A percentile compares a stretch with the other conserved stretches of the same genome.
These are phyloP conservation scores for Phytophthora uliginosa DNA, from an alignment of 352 stramenopile species.

Conservation along the genomic window DNA sequence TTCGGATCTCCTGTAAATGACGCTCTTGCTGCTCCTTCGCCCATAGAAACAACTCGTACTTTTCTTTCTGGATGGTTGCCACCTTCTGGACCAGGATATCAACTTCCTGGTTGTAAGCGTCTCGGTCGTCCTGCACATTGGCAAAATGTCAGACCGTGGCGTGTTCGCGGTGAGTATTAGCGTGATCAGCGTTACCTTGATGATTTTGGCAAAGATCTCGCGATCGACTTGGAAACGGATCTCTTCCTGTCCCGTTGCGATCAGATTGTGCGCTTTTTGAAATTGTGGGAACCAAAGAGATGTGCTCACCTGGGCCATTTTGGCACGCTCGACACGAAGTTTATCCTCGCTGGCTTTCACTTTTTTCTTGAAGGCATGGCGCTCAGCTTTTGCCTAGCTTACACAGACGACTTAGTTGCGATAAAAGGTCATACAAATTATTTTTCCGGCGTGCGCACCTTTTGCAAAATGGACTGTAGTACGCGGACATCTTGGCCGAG, in stretches of 20 bases:
- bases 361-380: conserved; percentile 85
- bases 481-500: conserved; percentile 80
- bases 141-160: not conserved
- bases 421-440: not conserved
- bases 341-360: conserved; percentile 76
- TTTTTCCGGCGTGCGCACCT: conserved; percentile 33
- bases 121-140: conserved; percentile 63
- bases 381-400: conserved; percentile 75
- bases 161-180: not conserved
- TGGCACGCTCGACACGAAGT: conserved; percentile 59
- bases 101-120: conserved; percentile 81
- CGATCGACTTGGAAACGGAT: conserved; percentile 85
- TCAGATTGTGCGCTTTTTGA: not conserved
- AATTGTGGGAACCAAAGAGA: not conserved
- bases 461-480: conserved; percentile 81
- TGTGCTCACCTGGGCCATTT: conserved; percentile 73
- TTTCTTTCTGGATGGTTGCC: conserved; percentile 73
- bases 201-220: conserved; percentile 89
- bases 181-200: conserved; percentile 51
- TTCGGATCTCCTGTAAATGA: conserved; percentile 86
- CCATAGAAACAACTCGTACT: conserved; percentile 79
- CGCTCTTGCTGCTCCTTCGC: conserved; percentile 77
- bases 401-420: not conserved
- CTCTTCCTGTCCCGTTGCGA: conserved; percentile 52
- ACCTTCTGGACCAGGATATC: conserved; percentile 77